A percentile compares a stretch with the other conserved stretches of the same genome.
Conservation (phyloP, 345 rosid genomes). For the Rhodomyrtus tomentosa region DNA sequence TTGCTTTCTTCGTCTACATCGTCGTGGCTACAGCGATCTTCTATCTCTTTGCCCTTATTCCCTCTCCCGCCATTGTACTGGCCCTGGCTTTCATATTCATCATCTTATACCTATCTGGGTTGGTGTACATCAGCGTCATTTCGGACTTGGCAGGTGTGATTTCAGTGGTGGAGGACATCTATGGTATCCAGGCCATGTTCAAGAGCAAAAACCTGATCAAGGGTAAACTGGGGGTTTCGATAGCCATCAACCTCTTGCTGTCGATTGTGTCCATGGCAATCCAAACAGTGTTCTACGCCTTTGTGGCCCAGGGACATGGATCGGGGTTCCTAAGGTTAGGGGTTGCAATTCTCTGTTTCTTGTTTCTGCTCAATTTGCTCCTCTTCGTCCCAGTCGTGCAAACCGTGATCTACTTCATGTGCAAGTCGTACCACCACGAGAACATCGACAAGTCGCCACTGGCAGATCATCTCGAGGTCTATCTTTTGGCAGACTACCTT, state of each 20-base stretch:
- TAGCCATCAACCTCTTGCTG: slow-evolving; percentile 12
- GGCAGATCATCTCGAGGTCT: slow-evolving; percentile 37
- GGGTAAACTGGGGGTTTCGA: slow-evolving; percentile 25
- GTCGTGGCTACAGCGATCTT: neutral
- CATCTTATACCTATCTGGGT: slow-evolving; percentile 6
- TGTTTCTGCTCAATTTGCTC: slow-evolving; percentile 14
- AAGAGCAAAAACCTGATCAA: slow-evolving; percentile 27
- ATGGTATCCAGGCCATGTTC: slow-evolving; percentile 32
- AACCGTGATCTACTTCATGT: slow-evolving; percentile 42
- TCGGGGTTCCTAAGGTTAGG: slow-evolving; percentile 5
- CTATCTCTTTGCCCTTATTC: neutral
- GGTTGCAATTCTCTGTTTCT: slow-evolving; percentile 20
- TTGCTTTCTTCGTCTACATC: slow-evolving; percentile 10
- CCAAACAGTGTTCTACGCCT: neutral
- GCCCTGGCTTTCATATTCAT: neutral
- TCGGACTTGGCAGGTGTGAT: slow-evolving; percentile 42
- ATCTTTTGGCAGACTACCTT: slow-evolving; percentile 28
- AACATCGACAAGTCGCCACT: slow-evolving; percentile 32
- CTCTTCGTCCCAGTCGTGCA: slow-evolving; percentile 29
- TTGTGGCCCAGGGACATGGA: neutral
- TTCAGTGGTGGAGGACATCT: slow-evolving; percentile 34
- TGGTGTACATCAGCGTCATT: slow-evolving; percentile 23
- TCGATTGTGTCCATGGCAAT: neutral
- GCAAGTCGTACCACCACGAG: slow-evolving; percentile 45
- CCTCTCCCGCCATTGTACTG: neutral